These are phyloP conservation scores for Panicum hallii DNA, from an alignment of 202 grass and related monocot species.

Conservation along the genomic window DNA sequence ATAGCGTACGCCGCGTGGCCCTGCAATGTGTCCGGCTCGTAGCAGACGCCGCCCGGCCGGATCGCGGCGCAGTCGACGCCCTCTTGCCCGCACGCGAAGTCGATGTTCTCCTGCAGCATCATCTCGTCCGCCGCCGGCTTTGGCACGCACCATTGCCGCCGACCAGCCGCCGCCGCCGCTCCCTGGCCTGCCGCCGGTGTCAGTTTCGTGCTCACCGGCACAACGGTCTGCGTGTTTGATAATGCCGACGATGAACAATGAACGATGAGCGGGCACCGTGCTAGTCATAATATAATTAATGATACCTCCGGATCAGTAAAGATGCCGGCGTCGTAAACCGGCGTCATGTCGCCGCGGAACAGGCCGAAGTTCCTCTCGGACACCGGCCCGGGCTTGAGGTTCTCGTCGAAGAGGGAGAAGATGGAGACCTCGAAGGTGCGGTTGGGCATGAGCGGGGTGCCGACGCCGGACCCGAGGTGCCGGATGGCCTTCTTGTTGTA, in stretches of 20 bases:
- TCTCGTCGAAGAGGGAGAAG: slow-evolving; percentile 83
- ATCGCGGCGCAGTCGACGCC: slow-evolving; percentile 67
- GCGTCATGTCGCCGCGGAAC: slow-evolving; percentile 69
- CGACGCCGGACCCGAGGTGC: slow-evolving; percentile 70
- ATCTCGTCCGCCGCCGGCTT: slow-evolving; percentile 59
- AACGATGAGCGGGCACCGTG: too few relatives aligned
- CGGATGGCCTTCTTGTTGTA: slow-evolving; percentile 88
- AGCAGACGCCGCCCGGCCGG: slow-evolving; percentile 65
- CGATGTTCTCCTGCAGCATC: slow-evolving; percentile 77
- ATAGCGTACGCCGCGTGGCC: slow-evolving; percentile 82
- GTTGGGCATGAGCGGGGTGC: slow-evolving; percentile 85
- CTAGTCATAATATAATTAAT: too few relatives aligned
- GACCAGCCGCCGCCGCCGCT: not conserved
- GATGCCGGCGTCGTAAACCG: slow-evolving; percentile 81
- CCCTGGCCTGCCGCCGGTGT: not conserved
- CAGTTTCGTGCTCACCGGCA: slow-evolving; percentile 38
- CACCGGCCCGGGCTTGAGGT: slow-evolving; percentile 71
- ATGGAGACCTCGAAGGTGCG: slow-evolving; percentile 83
- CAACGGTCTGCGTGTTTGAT: slow-evolving; percentile 4
- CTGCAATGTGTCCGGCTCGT: slow-evolving; percentile 63
- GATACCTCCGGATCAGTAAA: slow-evolving; percentile 22
- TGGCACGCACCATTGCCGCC: slow-evolving; percentile 74
- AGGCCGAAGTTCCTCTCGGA: slow-evolving; percentile 79
- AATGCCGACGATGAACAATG: too few relatives aligned
- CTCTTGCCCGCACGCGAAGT: slow-evolving; percentile 68